Evolutionary conservation across 352 stramenopile species (phyloP), one percentile per base, ranked within the genome.

Genomic region (Pythium phragmitis): DNA sequence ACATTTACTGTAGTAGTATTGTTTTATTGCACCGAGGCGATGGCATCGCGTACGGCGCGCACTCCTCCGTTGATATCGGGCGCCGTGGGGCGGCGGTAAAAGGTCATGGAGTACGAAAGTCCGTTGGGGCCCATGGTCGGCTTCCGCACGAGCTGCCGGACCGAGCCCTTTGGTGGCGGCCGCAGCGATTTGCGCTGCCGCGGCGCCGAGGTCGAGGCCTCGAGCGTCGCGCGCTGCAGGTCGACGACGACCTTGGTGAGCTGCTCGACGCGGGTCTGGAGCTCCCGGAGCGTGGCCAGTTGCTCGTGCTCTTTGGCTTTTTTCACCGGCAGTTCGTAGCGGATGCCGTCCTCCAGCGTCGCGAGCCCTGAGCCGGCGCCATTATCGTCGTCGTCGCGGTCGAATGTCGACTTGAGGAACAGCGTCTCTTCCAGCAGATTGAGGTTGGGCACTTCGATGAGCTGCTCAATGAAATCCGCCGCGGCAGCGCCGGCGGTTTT

Each of bases 261-360:
- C 53, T 80, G 68, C 47, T 81, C 53, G 7, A 85, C 70, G 42
- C 77, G 74, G n/a, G 57, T 47, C 28, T 73, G 67, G 5, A 87
- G 66, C 5, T 83, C 74, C 17, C 58, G 60, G 16, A 87, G 33
- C 30, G 46, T 43, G 37, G 56, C 21, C 60, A 63, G 19, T 57
- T 70, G 37, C 39, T 68, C 37, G 14, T 70, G 56, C 59, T 73
- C 57, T 37, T 73, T 67, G 23, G 55, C 63, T 9, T 73, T 76
- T 34, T 81, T 83, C 37, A 68, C 68, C 4, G 76, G 76, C 6
- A 75, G 58, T 58, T 85, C 78, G 49, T 87, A 87, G n/a, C 78
- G 78, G 53, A 87, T 75, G 4, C 75, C 78, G 53, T 87, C 74
- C 28, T 85, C 73, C 41, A 87, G 57, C 3, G 69, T 68, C 45